These are phyloP conservation scores for Peniophora sp. DNA, from an alignment of 1,284 basidiomycete genomes.

Conservation along the genomic window DNA sequence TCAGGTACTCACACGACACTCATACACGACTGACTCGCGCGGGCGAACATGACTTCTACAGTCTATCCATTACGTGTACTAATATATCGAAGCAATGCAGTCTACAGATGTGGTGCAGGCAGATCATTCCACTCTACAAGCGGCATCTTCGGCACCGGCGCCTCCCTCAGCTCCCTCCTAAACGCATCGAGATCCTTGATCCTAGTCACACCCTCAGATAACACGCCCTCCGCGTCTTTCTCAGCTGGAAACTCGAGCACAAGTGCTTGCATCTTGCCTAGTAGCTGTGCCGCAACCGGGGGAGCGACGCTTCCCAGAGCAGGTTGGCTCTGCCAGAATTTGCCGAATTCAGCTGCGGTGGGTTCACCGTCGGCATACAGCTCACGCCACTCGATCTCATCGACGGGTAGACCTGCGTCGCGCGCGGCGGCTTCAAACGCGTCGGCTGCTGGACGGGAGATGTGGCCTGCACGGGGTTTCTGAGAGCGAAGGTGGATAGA, in stretches of 20 bases:
- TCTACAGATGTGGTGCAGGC: constrained; percentile 27
- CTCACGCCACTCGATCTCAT: constrained; percentile 39
- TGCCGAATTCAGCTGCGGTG: constrained; percentile 37
- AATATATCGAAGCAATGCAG: background rate
- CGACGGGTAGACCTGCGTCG: constrained; percentile 42
- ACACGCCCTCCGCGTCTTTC: constrained; percentile 39
- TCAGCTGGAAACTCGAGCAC: constrained; percentile 42
- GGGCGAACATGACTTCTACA: too few species aligned
- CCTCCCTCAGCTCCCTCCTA: constrained; percentile 50
- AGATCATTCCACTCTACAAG: constrained; percentile 65
- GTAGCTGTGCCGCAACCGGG: constrained; percentile 40
- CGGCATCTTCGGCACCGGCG: constrained; percentile 34
- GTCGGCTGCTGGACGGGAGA: constrained; percentile 60
- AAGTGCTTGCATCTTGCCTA: constrained; percentile 46
- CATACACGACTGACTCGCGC: too few species aligned
- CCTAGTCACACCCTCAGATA: constrained; percentile 45
- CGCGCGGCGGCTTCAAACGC: constrained; percentile 55
- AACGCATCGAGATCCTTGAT: constrained; percentile 69
- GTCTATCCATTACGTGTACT: background rate
- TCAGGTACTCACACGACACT: too few species aligned
- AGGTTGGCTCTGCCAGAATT: constrained; percentile 40
- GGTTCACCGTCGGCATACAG: constrained; percentile 40
- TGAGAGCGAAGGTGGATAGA: constrained; percentile 77
- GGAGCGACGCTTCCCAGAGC: constrained; percentile 34
- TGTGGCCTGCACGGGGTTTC: constrained; percentile 48